phyloP scores from a whole-genome alignment of 257 asterid genomes.

The Anisodus tanguticus region DNA sequence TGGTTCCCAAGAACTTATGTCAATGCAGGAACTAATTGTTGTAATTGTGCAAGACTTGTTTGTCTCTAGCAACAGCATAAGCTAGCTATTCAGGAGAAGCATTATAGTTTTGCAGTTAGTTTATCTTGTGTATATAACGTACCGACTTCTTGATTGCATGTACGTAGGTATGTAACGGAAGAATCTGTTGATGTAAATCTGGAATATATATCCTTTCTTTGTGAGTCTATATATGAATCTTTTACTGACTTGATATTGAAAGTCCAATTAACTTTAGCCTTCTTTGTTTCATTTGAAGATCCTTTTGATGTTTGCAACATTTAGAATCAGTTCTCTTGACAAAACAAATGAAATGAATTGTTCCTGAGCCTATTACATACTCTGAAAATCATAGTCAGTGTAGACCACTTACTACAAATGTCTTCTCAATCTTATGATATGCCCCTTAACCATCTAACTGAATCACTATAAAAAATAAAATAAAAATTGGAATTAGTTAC shows the following conservation, averaged over 20 bases:
- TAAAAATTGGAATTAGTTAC: no score
- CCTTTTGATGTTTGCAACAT: neutral
- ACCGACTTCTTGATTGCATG: neutral
- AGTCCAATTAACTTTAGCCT: neutral
- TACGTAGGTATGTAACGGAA: neutral
- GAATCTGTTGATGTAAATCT: constrained; percentile 22
- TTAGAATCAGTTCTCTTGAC: neutral
- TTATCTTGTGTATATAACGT: constrained; percentile 7
- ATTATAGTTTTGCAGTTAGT: neutral
- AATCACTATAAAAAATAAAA: no score
- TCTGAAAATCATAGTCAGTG: no score
- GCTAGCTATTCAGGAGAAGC: neutral
- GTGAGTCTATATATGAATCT: neutral
- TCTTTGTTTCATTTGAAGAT: neutral
- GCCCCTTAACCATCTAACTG: neutral
- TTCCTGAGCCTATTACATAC: neutral
- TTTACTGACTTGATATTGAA: neutral
- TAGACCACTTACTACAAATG: no score
- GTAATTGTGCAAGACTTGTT: neutral
- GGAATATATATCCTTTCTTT: neutral
- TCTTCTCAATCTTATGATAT: no score
- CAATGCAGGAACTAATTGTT: neutral
- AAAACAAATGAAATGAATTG: neutral
- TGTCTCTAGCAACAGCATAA: neutral
- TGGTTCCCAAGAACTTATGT: neutral